These are phyloP conservation scores for Xylariaceae sp. DNA, from an alignment of 2,329 filamentous ascomycete genomes.

Conservation along the genomic window DNA sequence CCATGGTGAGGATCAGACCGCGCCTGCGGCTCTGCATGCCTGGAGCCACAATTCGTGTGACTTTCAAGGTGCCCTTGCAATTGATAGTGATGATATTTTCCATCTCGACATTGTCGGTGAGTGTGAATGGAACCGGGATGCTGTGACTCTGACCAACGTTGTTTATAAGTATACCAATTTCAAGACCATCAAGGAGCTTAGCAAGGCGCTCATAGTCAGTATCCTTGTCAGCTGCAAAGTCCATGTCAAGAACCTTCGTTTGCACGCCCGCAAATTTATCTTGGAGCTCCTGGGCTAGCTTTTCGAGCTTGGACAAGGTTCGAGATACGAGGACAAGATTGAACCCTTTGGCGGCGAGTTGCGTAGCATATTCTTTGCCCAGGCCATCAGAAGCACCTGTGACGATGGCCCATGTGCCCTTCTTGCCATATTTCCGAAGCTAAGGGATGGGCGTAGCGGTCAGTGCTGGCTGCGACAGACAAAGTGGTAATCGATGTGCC, in stretches of 20 bases:
- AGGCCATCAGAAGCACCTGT: conserved; percentile 96
- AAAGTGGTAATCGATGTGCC: not conserved
- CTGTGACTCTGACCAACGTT: conserved; percentile 95
- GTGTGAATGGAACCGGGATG: conserved; percentile 87
- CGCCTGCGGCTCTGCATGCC: conserved; percentile 83
- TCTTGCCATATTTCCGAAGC: conserved; percentile 89
- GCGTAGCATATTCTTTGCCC: conserved; percentile 92
- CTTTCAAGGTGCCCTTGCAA: conserved; percentile 85
- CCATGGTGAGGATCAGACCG: conserved; percentile 95
- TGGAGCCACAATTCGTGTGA: conserved; percentile 84
- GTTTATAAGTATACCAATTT: conserved; percentile 89
- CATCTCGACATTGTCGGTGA: conserved; percentile 80
- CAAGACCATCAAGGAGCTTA: conserved; percentile 71
- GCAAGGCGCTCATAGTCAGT: conserved; percentile 79
- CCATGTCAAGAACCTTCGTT: conserved; percentile 85
- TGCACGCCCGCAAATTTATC: conserved; percentile 70
- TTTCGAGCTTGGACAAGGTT: conserved; percentile 87
- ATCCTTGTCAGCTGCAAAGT: conserved; percentile 82
- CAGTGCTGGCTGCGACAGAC: conserved; percentile 17
- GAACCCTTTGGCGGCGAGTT: conserved; percentile 90
- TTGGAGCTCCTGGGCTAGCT: conserved; percentile 77
- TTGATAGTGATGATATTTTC: conserved; percentile 94
- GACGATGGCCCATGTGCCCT: conserved; percentile 91
- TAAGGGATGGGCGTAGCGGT: conserved; percentile 45
- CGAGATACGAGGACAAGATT: conserved; percentile 95